Conservation (phyloP, 2,329 filamentous ascomycete species). For the Phyllosticta citribraziliensis region DNA sequence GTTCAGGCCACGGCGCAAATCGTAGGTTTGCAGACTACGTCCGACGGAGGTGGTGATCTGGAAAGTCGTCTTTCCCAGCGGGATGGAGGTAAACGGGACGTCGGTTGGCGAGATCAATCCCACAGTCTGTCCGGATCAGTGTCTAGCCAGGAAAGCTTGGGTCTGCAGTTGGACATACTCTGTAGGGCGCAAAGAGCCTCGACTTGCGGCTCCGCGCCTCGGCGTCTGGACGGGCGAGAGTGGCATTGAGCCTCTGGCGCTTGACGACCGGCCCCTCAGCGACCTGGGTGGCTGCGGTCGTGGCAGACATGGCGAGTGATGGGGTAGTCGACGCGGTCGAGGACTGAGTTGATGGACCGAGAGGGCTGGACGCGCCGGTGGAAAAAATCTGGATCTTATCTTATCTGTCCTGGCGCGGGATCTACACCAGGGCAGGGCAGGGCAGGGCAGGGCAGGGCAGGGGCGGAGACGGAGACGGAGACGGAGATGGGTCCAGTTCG, state of each 20-base stretch:
- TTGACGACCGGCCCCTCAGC: slow-evolving; percentile 53
- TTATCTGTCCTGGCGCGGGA: not conserved
- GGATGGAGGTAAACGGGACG: slow-evolving; percentile 82
- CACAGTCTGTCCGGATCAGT: slow-evolving; percentile 54
- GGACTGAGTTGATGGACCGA: slow-evolving; percentile 1
- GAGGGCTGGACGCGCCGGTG: not conserved
- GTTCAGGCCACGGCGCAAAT: slow-evolving; percentile 79
- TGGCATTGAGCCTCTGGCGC: slow-evolving; percentile 54
- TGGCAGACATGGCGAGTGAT: slow-evolving; percentile 3
- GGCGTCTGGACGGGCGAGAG: slow-evolving; percentile 19
- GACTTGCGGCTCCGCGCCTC: slow-evolving; percentile 39
- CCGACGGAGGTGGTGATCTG: slow-evolving; percentile 96
- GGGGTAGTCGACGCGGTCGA: not conserved
- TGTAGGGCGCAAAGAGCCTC: slow-evolving; percentile 84
- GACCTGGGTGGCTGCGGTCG: slow-evolving; percentile 31
- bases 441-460: no score
- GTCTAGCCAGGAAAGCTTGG: slow-evolving; percentile 12
- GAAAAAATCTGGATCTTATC: slow-evolving; percentile 9
- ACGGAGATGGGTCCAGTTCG: no score
- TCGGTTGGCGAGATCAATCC: slow-evolving; percentile 84
- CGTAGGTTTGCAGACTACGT: slow-evolving; percentile 86
- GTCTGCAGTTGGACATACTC: slow-evolving; percentile 47
- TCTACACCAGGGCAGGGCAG: slow-evolving; percentile 3
- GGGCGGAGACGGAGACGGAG: no score
- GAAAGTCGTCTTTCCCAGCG: slow-evolving; percentile 87